These are phyloP conservation scores for Fusarium kyushuense DNA, from an alignment of 2,329 filamentous ascomycete species.

Conservation along the genomic window DNA sequence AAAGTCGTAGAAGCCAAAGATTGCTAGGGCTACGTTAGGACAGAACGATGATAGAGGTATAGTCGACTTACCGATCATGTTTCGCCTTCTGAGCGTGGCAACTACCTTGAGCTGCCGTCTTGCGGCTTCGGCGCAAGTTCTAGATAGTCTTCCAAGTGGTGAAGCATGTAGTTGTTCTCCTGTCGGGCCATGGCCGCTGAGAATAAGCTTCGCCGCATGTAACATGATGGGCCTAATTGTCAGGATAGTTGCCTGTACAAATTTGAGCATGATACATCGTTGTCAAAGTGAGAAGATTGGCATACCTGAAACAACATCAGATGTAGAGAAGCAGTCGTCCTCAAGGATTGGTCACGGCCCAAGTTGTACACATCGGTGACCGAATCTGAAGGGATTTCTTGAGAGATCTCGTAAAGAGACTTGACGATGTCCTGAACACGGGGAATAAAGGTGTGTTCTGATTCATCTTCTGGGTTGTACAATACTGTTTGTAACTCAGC, in stretches of 20 bases:
- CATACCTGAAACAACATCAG: constrained; percentile 51
- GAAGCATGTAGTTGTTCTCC: constrained; percentile 43
- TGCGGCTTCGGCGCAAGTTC: constrained; percentile 49
- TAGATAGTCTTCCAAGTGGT: constrained; percentile 45
- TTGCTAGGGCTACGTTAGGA: constrained; percentile 23
- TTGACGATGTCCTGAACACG: constrained; percentile 51
- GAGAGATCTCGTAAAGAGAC: constrained; percentile 45
- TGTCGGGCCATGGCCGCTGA: constrained; percentile 42
- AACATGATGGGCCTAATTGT: constrained; percentile 49
- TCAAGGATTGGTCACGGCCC: constrained; percentile 46
- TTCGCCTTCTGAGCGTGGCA: constrained; percentile 47
- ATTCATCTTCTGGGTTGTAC: constrained; percentile 49
- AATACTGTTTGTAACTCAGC: constrained; percentile 33
- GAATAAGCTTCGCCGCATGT: constrained; percentile 47
- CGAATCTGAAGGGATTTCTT: constrained; percentile 45
- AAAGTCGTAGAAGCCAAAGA: constrained; percentile 47
- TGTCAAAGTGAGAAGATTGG: accelerated
- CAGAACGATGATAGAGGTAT: accelerated
- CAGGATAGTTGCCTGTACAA: constrained; percentile 47
- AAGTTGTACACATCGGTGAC: constrained; percentile 43
- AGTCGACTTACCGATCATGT: constrained; percentile 45
- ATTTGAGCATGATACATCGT: not conserved
- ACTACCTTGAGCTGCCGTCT: constrained; percentile 47
- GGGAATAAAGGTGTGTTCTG: constrained; percentile 49
- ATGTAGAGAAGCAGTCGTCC: constrained; percentile 50